phyloP scores from a whole-genome alignment of 768 basidiomycete genomes.

The Boletus speciosus region DNA sequence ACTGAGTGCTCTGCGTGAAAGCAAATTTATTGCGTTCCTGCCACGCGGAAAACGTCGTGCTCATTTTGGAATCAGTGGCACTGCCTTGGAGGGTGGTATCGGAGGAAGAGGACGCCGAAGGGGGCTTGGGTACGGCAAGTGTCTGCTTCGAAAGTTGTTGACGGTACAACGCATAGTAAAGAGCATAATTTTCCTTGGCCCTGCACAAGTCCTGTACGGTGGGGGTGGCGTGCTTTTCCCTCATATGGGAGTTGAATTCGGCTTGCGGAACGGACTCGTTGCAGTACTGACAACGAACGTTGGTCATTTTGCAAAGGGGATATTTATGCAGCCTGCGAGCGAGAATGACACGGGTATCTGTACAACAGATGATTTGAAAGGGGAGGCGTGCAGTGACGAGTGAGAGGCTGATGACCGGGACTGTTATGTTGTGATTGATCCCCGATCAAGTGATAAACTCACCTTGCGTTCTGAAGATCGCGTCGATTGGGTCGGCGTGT shows the following conservation, averaged over 20 bases:
- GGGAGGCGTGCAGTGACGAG: background rate
- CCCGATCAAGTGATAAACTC: background rate
- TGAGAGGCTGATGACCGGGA: background rate
- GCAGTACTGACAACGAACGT: slow-evolving; percentile 16
- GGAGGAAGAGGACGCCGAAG: background rate
- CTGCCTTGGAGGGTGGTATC: background rate
- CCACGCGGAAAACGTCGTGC: slow-evolving; percentile 22
- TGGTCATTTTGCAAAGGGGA: slow-evolving; percentile 1
- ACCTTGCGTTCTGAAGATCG: background rate
- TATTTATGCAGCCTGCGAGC: background rate
- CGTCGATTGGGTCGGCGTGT: background rate
- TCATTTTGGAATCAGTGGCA: background rate
- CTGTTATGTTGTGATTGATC: background rate
- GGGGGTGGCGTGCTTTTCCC: slow-evolving; percentile 9
- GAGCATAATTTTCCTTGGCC: slow-evolving; percentile 1
- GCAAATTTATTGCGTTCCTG: slow-evolving; percentile 5
- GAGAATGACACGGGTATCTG: slow-evolving; percentile 1
- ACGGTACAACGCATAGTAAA: background rate
- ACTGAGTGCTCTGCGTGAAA: slow-evolving; percentile 4
- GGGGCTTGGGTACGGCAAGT: background rate
- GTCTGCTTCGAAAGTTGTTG: background rate
- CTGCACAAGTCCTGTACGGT: slow-evolving; percentile 7
- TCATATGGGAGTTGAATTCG: slow-evolving; percentile 9
- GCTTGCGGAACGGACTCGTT: background rate
- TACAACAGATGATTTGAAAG: background rate